Evolutionary conservation across 768 basidiomycete genomes (phyloP).

Genomic region (Lactarius akahatsu): DNA sequence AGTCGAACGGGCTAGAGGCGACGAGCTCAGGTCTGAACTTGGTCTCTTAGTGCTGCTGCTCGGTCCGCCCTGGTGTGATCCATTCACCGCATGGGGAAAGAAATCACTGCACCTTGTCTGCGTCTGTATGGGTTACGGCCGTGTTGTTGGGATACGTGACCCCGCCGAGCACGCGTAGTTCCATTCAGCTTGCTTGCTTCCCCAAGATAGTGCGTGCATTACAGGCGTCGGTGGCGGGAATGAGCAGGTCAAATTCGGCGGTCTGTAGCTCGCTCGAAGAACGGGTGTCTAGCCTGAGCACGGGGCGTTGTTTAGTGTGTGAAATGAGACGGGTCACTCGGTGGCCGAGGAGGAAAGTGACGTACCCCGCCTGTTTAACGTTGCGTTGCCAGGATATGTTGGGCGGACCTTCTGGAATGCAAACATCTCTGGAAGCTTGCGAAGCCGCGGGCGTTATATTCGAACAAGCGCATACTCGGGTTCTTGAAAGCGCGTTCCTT

Average conservation of each 20-base stretch:
- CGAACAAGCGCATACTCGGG: constrained; percentile 39
- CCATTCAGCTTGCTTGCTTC: constrained; percentile 40
- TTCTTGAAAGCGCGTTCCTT: constrained; percentile 40
- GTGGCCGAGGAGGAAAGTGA: constrained; percentile 33
- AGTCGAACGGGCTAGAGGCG: constrained; percentile 28
- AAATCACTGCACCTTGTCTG: constrained; percentile 37
- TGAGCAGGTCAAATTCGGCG: constrained; percentile 39
- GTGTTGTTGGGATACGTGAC: constrained; percentile 49
- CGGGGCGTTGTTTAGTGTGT: constrained; percentile 27
- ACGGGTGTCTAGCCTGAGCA: constrained; percentile 30
- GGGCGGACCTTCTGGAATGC: no score
- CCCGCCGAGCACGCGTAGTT: constrained; percentile 43
- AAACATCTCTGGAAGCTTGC: no score
- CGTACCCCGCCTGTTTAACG: no score
- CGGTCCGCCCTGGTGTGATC: not conserved
- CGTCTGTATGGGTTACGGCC: constrained; percentile 52
- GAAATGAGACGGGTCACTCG: constrained; percentile 33
- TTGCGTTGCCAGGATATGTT: no score
- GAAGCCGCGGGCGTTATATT: constrained; percentile 37
- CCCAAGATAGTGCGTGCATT: constrained; percentile 43
- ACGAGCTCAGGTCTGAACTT: constrained; percentile 39
- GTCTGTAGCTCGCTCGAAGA: constrained; percentile 11
- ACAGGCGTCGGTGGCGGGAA: constrained; percentile 41
- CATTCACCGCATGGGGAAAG: not conserved
- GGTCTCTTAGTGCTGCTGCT: constrained; percentile 43